A percentile compares a stretch with the other conserved stretches of the same genome.
Conservation (phyloP, 352 stramenopile genomes). For the Phytophthora syringae region DNA sequence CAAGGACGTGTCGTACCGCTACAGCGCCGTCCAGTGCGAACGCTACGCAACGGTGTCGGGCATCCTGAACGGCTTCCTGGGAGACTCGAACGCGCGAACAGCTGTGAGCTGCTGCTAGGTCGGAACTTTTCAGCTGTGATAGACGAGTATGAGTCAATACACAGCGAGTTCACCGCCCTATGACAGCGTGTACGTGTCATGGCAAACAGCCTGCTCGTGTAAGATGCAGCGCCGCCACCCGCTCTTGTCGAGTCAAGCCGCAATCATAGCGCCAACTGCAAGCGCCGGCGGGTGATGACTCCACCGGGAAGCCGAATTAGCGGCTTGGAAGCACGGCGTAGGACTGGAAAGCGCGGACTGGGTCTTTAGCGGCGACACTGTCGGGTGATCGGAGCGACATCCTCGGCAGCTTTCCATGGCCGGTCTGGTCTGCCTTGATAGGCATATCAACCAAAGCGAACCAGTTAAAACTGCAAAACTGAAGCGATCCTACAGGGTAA, state of each 20-base stretch:
- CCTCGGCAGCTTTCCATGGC: background rate
- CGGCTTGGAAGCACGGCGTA: conserved; percentile 17
- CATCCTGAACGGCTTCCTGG: conserved; percentile 60
- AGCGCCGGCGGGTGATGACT: conserved; percentile 10
- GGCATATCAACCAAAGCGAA: too few relatives aligned
- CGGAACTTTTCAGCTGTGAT: background rate
- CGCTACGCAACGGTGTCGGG: conserved; percentile 51
- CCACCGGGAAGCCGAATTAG: conserved; percentile 18
- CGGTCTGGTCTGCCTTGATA: too few relatives aligned
- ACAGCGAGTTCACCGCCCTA: background rate
- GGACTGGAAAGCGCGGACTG: background rate
- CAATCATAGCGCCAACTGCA: conserved; percentile 12
- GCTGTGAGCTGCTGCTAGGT: conserved; percentile 10
- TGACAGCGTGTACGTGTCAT: too few relatives aligned
- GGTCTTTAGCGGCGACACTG: background rate
- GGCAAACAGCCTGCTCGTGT: background rate
- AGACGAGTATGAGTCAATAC: background rate
- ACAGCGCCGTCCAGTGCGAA: conserved; percentile 44
- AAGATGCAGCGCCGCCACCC: background rate
- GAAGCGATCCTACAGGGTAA: too few relatives aligned
- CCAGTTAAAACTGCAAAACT: too few relatives aligned
- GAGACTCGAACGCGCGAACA: conserved; percentile 23
- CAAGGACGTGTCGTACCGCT: conserved; percentile 57
- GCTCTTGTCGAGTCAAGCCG: conserved; percentile 15
- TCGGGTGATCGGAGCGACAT: background rate